Conservation (phyloP, 805 yeast species). For the Jamesozyma spencerorum region DNA sequence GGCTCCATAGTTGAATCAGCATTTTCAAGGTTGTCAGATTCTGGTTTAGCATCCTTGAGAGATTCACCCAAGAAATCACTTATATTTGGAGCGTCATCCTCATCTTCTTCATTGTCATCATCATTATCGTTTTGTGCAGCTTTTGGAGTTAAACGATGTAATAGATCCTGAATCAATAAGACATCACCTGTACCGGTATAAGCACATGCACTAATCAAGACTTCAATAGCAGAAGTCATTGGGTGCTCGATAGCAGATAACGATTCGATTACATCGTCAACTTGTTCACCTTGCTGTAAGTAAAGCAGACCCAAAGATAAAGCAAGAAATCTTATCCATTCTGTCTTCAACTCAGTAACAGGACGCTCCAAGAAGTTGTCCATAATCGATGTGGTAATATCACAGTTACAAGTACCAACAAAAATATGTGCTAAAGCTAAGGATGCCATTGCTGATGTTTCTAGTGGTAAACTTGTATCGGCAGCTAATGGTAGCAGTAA, state of each 20-base stretch:
- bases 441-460: slow-evolving; percentile 77
- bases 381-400: slow-evolving; percentile 81
- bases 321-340: slow-evolving; percentile 85
- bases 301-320: slow-evolving; percentile 85
- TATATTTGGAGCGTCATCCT: slow-evolving; percentile 30
- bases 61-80: slow-evolving; percentile 28
- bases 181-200: slow-evolving; percentile 98
- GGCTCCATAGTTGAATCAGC: slow-evolving; percentile 15
- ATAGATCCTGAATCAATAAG: slow-evolving; percentile 79
- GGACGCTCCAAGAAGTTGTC: slow-evolving; percentile 86
- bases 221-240: slow-evolving; percentile 78
- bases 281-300: slow-evolving; percentile 90
- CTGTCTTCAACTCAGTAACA: slow-evolving; percentile 62
- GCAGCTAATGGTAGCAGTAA: slow-evolving; percentile 74
- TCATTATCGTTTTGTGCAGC: slow-evolving; percentile 51
- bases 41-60: slow-evolving; percentile 8
- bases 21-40: slow-evolving; percentile 21
- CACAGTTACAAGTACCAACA: slow-evolving; percentile 94
- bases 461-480: slow-evolving; percentile 64
- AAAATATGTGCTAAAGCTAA: slow-evolving; percentile 88
- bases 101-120: slow-evolving; percentile 49
- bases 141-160: slow-evolving; percentile 72
- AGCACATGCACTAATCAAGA: slow-evolving; percentile 84
- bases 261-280: slow-evolving; percentile 88
- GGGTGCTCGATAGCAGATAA: slow-evolving; percentile 94